Base-by-base conservation (phyloP, 1,284 basidiomycete species). In the Cutaneotrichosporon sp. region DNA sequence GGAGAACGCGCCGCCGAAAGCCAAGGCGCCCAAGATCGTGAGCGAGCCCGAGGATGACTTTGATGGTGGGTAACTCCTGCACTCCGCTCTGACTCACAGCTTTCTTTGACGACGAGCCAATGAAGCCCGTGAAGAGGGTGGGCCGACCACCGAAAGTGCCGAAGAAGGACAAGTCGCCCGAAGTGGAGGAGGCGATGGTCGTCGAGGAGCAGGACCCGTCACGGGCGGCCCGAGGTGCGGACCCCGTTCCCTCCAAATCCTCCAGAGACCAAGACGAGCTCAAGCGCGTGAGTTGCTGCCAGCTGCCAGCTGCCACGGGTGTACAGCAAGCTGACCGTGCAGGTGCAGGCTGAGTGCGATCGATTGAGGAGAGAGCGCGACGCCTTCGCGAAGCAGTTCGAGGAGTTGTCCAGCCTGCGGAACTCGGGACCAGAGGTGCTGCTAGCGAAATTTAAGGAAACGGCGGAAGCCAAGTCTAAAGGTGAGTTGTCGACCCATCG, bases 381-480 rank as follows among this genome's bases (percentile, higher is more conserved):
- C 58, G 67, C 67, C 1, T 76, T 73, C 46, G 67, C 73, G 2
- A 75, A 73, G 60, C 79, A 81, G 66, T 78, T 81, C 59, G 78
- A 79, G 55, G 75, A 79, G 51, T 63, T 81, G 51, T 73, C 75
- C 2, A 73, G 72, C 21, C 55, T 73, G 21, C 68, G 73, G 21
- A 65, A 68, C n/a, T 73, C 71, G 2, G 73, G 69, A 2, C 57
- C 64, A 0, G 78, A 80, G 52, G 61, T 40, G 6, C 51, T 75
- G n/a, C 72, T 77, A 21, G 73, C 70, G 32, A 77, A 74, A 62
- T 78, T 72, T 64, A 77, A 77, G 69, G 66, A 71, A 50, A 73
- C 73, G 21, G 67, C 73, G 1, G 75, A 73, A 16, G 53, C 70
- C 4, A 69, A 72, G 9, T 66, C 75, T 0, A 72, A 73, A 46